phyloP scores from a whole-genome alignment of 768 basidiomycete genomes.

The Trametes sanguinea region DNA sequence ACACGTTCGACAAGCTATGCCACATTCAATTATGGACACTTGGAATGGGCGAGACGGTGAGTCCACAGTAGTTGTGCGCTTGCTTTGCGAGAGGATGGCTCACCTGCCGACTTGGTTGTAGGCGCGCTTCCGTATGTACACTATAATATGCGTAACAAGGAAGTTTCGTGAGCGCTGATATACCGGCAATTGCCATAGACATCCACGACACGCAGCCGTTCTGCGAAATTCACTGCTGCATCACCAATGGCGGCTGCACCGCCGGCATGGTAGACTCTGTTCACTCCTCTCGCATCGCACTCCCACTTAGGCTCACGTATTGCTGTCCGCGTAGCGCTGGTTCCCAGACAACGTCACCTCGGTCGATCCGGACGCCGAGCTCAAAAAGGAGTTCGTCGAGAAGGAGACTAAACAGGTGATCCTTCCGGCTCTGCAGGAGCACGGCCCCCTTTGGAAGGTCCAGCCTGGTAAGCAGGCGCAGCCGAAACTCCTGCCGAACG shows the following conservation, averaged over 20 bases:
- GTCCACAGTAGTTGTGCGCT: background rate
- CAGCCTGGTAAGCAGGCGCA: background rate
- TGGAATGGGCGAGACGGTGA: background rate
- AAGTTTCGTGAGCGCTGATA: background rate
- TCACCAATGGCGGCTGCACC: background rate
- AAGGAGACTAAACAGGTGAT: background rate
- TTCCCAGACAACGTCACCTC: background rate
- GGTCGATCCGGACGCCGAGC: background rate
- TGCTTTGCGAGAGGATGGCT: background rate
- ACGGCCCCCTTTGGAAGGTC: background rate
- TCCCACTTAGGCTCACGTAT: no score
- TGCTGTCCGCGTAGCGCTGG: background rate
- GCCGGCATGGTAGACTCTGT: background rate
- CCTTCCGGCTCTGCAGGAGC: background rate
- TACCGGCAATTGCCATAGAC: background rate
- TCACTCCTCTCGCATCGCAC: background rate
- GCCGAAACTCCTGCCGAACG: background rate
- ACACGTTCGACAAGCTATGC: constrained; percentile 25
- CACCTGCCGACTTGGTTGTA: background rate
- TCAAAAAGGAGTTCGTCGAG: background rate
- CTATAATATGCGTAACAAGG: no score
- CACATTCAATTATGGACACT: constrained; percentile 34
- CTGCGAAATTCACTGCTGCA: background rate
- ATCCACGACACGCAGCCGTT: background rate
- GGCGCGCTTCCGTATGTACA: background rate